Base-by-base conservation (phyloP, 2,329 filamentous ascomycete genomes). In the Sporothrix globosa region DNA sequence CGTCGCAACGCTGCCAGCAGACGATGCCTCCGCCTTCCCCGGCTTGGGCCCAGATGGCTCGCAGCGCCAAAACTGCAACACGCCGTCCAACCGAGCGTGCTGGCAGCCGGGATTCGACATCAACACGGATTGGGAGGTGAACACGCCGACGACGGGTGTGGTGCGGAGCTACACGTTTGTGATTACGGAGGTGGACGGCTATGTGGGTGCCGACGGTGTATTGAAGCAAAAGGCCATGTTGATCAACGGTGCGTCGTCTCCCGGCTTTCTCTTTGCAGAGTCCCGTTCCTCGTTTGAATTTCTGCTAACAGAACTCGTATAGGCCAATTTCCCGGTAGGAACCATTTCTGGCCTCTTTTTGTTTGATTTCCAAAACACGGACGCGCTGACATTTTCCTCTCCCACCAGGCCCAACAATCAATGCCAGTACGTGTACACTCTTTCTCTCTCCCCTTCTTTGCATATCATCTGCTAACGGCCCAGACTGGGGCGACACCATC, bases 61-160 rank as follows among this genome's bases (percentile, higher is more conserved):
- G 2, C 67, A 69, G 24, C 53, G 41, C 21, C 39, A 69, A 27
- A 58, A 56, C 44, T 74, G 73, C 69, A 73, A 74, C 56, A 67
- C 63, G 1, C 48, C 70, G 0, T n/a, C 48, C 9, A 72, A 73
- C 66, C 58, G 73, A 13, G 63, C 67, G 3, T 74, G 73, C 53
- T 74, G 73, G 73, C 65, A 68, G 5, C 48, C 70, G 11, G 70
- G 72, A 0, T 73, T 74, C 34, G 58, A 72, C 58, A 74, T 74
- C 69, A 67, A 70, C 69, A 74, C 73, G 4, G 73, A 74, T 58
- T 74, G 72, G 61, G 70, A 74, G 46, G 24, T 44, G 24, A 30
- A 68, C 10, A 69, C 68, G 7, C 73, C 73, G 13, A 69, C 70
- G 0, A 74, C 73, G 3, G 72, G 72, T 2, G 70, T 72, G 30